These are phyloP conservation scores for Malus domestica DNA, from an alignment of 306 rosid genomes.

Conservation along the genomic window DNA sequence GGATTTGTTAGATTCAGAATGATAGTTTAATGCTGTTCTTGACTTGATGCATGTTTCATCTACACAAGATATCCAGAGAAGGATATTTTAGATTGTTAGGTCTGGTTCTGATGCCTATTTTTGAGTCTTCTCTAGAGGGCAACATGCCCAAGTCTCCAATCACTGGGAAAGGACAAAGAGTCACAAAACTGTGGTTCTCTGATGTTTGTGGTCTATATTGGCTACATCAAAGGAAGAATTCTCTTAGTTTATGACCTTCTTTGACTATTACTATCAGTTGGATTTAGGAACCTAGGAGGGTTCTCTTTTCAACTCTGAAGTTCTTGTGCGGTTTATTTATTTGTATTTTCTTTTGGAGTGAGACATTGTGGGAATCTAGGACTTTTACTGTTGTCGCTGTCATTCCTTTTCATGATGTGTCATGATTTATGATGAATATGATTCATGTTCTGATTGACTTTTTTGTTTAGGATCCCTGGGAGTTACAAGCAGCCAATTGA, in stretches of 20 bases:
- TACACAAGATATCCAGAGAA: background rate
- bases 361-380: background rate
- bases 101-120: too few species aligned
- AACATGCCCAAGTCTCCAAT: too few species aligned
- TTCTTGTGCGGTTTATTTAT: background rate
- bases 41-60: background rate
- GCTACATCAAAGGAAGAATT: too few species aligned
- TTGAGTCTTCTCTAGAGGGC: too few species aligned
- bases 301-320: background rate
- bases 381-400: background rate
- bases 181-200: too few species aligned
- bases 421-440: background rate
- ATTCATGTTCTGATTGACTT: constrained; percentile 16
- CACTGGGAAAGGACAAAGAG: too few species aligned
- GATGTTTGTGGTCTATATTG: too few species aligned
- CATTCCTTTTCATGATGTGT: background rate
- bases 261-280: too few species aligned
- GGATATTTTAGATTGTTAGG: too few species aligned
- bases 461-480: constrained; percentile 41
- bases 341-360: background rate
- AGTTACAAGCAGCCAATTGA: constrained; percentile 38
- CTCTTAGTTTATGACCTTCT: too few species aligned
- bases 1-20: background rate
- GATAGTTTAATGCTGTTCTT: background rate
- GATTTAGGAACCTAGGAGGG: too few species aligned